Percentiles rank a stretch among this genome's conserved stretches.
Evolutionary conservation across 495 filamentous ascomycete species (phyloP).

Genomic region (Hypoxylon fragiforme): DNA sequence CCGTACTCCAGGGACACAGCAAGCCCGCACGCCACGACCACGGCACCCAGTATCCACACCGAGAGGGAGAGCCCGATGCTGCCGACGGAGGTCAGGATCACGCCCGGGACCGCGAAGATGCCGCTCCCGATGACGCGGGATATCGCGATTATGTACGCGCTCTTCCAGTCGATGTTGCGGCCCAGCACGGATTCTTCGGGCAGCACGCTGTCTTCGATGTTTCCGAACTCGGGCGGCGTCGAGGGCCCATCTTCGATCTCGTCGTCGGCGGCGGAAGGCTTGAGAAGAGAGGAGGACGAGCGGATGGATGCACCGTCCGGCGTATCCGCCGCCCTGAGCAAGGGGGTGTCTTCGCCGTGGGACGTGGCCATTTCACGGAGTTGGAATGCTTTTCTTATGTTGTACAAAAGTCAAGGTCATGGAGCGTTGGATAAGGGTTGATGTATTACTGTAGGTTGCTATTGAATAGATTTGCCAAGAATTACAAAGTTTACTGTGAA

Average conservation of each 20-base stretch:
- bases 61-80: slow-evolving; percentile 67
- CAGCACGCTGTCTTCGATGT: slow-evolving; percentile 60
- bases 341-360: slow-evolving; percentile 16
- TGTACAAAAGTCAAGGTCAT: too few relatives aligned
- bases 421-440: too few relatives aligned
- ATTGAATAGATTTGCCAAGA: too few relatives aligned
- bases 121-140: slow-evolving; percentile 76
- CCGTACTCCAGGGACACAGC: slow-evolving; percentile 69
- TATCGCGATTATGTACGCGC: slow-evolving; percentile 74
- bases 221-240: slow-evolving; percentile 31
- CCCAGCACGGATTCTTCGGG: slow-evolving; percentile 66
- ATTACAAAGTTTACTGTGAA: too few relatives aligned
- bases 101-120: slow-evolving; percentile 74
- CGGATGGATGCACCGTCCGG: slow-evolving; percentile 11
- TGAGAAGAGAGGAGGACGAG: slow-evolving; percentile 15
- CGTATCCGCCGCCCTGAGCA: slow-evolving; percentile 15
- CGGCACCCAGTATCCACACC: slow-evolving; percentile 66
- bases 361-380: too few relatives aligned
- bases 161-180: slow-evolving; percentile 66
- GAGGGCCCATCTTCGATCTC: slow-evolving; percentile 23
- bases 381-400: too few relatives aligned
- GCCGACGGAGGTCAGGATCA: slow-evolving; percentile 67
- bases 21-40: slow-evolving; percentile 63
- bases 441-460: too few relatives aligned
- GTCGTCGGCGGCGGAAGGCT: slow-evolving; percentile 12